Conservation (phyloP, 2,329 filamentous ascomycete species). For the Xylaria arbuscula region DNA sequence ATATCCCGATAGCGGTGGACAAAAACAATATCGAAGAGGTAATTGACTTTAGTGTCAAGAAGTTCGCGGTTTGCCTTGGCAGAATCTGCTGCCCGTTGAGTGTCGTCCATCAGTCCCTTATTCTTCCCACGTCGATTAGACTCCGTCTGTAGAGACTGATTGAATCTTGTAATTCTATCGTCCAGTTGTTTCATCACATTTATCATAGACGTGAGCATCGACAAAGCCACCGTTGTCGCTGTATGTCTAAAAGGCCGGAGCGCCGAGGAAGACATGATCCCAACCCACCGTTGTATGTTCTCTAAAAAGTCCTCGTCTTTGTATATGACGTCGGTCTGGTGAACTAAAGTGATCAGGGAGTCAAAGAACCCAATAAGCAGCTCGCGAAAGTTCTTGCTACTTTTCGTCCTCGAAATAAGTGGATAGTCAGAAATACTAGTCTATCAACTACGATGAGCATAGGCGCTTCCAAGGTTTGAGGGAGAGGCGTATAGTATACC, state of each 20-base stretch:
- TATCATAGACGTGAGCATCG: slow-evolving; percentile 82
- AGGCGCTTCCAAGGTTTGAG: neutral
- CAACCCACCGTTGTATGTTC: slow-evolving; percentile 90
- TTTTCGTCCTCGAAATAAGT: slow-evolving; percentile 83
- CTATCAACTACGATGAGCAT: slow-evolving; percentile 66
- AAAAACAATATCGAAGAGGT: slow-evolving; percentile 92
- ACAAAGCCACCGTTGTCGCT: slow-evolving; percentile 83
- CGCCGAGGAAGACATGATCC: slow-evolving; percentile 87
- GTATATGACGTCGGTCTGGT: slow-evolving; percentile 85
- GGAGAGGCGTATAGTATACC: slow-evolving; percentile 59
- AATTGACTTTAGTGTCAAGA: slow-evolving; percentile 78
- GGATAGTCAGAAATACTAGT: slow-evolving; percentile 84
- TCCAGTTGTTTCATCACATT: slow-evolving; percentile 77
- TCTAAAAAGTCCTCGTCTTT: slow-evolving; percentile 81
- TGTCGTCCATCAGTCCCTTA: slow-evolving; percentile 78
- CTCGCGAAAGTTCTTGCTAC: slow-evolving; percentile 80
- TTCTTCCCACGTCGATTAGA: slow-evolving; percentile 77
- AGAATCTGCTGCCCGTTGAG: slow-evolving; percentile 77
- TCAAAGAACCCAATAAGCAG: slow-evolving; percentile 83
- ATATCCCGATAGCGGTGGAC: slow-evolving; percentile 96
- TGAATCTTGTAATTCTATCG: slow-evolving; percentile 77
- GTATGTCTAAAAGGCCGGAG: slow-evolving; percentile 95
- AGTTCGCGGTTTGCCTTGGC: slow-evolving; percentile 75
- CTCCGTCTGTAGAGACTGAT: slow-evolving; percentile 82
- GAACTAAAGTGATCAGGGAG: slow-evolving; percentile 79